Conservation (phyloP, 1,284 basidiomycete species). For the Puccinia hordei region DNA sequence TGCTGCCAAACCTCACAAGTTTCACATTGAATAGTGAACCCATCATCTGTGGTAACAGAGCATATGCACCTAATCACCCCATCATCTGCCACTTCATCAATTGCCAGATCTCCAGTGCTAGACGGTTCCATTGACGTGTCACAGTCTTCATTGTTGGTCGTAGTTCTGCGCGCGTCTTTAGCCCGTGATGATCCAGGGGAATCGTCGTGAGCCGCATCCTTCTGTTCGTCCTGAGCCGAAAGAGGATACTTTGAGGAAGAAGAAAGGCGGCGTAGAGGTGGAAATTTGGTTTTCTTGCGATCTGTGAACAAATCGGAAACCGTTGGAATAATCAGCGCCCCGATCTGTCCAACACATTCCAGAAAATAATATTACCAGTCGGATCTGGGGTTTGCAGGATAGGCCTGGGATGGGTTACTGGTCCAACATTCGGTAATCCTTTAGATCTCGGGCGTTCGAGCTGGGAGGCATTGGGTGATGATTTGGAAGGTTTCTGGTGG, state of each 20-base stretch:
- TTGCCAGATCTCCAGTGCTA: constrained; percentile 22
- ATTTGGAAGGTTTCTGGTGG: constrained; percentile 6
- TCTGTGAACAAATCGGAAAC: background rate
- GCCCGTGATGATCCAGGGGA: constrained; percentile 3
- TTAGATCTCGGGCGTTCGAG: background rate
- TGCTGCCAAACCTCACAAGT: constrained; percentile 86
- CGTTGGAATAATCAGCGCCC: background rate
- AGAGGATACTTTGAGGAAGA: background rate
- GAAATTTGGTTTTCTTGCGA: background rate
- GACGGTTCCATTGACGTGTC: constrained; percentile 18
- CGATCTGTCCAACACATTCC: background rate
- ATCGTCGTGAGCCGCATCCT: background rate
- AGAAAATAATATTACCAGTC: background rate
- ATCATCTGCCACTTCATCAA: constrained; percentile 33
- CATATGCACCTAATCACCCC: constrained; percentile 69
- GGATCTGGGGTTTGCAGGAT: background rate
- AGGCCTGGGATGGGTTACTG: background rate
- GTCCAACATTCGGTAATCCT: background rate
- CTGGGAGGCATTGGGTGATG: constrained; percentile 1
- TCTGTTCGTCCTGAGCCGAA: background rate
- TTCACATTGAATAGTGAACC: constrained; percentile 90
- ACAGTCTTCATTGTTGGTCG: constrained; percentile 4
- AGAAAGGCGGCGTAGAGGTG: background rate
- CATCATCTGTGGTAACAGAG: constrained; percentile 73
- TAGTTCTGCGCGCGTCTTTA: background rate